phyloP scores from a whole-genome alignment of 2,329 filamentous ascomycete genomes.

The Aspergillus transmontanensis region DNA sequence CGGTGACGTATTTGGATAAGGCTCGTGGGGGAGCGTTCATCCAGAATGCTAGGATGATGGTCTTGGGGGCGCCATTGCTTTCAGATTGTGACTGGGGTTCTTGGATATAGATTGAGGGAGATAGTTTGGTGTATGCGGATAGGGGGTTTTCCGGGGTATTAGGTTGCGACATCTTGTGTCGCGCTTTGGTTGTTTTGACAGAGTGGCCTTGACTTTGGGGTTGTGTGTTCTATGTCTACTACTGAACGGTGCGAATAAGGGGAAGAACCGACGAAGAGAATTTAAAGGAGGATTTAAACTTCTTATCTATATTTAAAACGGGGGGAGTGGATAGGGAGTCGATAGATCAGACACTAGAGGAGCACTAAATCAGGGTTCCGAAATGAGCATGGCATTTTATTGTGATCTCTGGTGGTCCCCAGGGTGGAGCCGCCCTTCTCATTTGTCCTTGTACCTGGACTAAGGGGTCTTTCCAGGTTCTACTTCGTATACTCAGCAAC shows the following conservation, averaged over 20 bases:
- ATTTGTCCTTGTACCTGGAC: neutral
- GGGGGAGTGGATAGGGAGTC: too few species aligned
- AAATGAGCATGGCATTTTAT: neutral
- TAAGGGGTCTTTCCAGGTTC: neutral
- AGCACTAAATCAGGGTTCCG: neutral
- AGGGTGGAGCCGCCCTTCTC: neutral
- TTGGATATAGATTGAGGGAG: constrained; percentile 42
- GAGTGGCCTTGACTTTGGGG: neutral
- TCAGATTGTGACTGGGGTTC: constrained; percentile 28
- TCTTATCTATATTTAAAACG: neutral
- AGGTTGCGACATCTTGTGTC: neutral
- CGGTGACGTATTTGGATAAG: constrained; percentile 51
- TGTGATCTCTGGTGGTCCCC: neutral
- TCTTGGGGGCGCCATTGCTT: constrained; percentile 22
- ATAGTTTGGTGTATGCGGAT: constrained; percentile 38
- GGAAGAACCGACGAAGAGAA: neutral
- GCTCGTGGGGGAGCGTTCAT: constrained; percentile 49
- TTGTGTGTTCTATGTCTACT: neutral
- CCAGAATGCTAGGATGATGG: constrained; percentile 53
- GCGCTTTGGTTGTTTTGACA: neutral
- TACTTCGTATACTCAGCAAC: neutral
- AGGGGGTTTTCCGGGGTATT: constrained; percentile 19
- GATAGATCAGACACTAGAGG: neutral
- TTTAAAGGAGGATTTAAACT: neutral
- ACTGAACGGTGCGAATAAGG: neutral